Evolutionary conservation across 768 basidiomycete species (phyloP), one percentile per base, ranked within the genome.

Genomic region (Rhodosporidiobolus odoratus): DNA sequence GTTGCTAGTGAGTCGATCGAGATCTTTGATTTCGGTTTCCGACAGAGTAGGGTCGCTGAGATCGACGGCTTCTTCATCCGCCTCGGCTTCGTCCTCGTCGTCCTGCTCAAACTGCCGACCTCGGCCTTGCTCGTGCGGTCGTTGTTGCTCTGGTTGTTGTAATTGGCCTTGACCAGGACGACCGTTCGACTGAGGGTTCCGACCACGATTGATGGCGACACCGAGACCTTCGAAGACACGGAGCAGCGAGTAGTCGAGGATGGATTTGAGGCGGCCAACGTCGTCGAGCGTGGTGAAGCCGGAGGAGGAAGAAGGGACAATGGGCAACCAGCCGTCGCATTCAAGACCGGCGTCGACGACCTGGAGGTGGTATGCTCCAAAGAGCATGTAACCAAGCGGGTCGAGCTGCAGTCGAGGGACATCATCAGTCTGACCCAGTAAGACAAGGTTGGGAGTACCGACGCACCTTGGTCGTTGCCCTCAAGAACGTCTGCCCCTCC

Each of bases 271-370:
- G 19, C 86, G 84, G 78, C 89, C 88, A n/a, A 95, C 81, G 72
- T 92, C 87, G 77, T 94, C 91, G 75, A 96, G 80, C 2, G 86
- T 85, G 75, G 88, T 84, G 59, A 88, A 75, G 71, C 88, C 85
- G 48, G 90, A 90, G 4, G 71, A 65, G 2, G 8, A 2, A 10
- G 64, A 54, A 25, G 69, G 50, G 45, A 88, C 83, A 56, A 94
- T 84, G 30, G 92, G 91, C 17, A 97, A 81, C 93, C 94, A 97
- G 53, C 85, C 86, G 76, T 97, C 94, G 76, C 91, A 93, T 76
- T 89, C 87, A 59, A 97, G 79, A 10, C 92, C 91, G 25, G 85
- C 84, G 47, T 86, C 84, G 0, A 85, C 85, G 50, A 89, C 86
- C 69, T 85, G 80, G 38, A 93, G 84, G 59, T 87, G 84, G 79